phyloP scores from a whole-genome alignment of 257 asterid species.

The Primulina huaijiensis region DNA sequence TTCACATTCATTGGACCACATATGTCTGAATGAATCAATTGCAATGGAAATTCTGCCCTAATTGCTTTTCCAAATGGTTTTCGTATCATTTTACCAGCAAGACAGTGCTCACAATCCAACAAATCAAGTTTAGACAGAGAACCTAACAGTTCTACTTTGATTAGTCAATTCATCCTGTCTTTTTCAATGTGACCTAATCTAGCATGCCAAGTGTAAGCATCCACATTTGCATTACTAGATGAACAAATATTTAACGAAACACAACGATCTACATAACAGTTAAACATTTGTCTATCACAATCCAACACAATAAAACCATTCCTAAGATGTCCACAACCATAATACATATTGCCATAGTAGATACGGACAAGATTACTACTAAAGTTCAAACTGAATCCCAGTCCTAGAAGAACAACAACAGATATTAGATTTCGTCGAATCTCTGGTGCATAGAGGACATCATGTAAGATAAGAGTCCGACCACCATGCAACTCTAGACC shows the following conservation, averaged over 20 bases:
- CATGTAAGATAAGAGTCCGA: no score
- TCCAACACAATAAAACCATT: background rate
- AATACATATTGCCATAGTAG: background rate
- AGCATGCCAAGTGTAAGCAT: background rate
- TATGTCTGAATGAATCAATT: background rate
- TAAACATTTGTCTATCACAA: background rate
- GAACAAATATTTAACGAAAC: background rate
- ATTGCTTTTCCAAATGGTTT: background rate
- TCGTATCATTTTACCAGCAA: background rate
- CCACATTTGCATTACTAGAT: background rate
- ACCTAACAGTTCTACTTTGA: no score
- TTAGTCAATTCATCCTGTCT: background rate
- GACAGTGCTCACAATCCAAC: background rate
- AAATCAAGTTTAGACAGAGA: background rate
- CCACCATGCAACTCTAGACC: no score
- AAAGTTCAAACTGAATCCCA: background rate
- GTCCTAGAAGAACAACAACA: background rate
- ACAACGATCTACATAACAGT: background rate
- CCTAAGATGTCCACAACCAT: background rate
- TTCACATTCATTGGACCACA: background rate
- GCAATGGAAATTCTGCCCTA: background rate
- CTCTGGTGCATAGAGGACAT: background rate
- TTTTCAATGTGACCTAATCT: background rate
- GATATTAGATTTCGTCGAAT: background rate
- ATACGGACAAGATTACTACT: background rate